These are phyloP conservation scores for Bipolaris zeicola DNA, from an alignment of 2,329 filamentous ascomycete genomes.

Conservation along the genomic window DNA sequence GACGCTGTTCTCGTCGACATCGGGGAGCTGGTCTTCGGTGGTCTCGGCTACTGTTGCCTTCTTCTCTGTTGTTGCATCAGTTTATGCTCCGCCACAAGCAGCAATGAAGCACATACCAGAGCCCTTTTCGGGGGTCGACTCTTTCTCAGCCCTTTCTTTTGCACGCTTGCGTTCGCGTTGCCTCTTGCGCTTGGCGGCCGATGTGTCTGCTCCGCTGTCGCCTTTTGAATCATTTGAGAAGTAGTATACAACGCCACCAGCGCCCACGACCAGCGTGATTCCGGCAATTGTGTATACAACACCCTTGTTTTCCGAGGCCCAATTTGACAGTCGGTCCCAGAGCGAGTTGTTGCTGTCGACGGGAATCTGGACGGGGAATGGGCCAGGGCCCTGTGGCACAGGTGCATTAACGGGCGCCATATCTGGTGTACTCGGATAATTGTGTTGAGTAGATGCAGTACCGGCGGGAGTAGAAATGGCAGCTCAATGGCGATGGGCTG, in stretches of 20 bases:
- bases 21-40: conserved; percentile 54
- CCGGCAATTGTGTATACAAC: conserved; percentile 96
- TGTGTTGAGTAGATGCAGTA: conserved; percentile 11
- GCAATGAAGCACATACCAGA: conserved; percentile 31
- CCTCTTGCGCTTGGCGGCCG: conserved; percentile 69
- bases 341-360: conserved; percentile 62
- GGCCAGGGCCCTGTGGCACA: conserved; percentile 41
- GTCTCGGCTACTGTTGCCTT: conserved; percentile 47
- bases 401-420: conserved; percentile 42
- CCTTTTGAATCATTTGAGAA: conserved; percentile 60
- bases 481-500: conserved; percentile 25
- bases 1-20: conserved; percentile 56
- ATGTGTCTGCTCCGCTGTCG: conserved; percentile 39
- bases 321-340: conserved; percentile 88
- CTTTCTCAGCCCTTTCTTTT: conserved; percentile 68
- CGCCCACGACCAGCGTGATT: conserved; percentile 87
- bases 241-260: conserved; percentile 93
- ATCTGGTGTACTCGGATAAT: conserved; percentile 10
- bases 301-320: conserved; percentile 95
- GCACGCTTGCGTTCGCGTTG: conserved; percentile 90
- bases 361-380: conserved; percentile 46
- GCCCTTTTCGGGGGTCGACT: conserved; percentile 53
- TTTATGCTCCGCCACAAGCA: not conserved
- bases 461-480: conserved; percentile 1
- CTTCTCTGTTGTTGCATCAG: conserved; percentile 43